phyloP scores from a whole-genome alignment of 1,284 basidiomycete species.

The Volvariella surrecta region DNA sequence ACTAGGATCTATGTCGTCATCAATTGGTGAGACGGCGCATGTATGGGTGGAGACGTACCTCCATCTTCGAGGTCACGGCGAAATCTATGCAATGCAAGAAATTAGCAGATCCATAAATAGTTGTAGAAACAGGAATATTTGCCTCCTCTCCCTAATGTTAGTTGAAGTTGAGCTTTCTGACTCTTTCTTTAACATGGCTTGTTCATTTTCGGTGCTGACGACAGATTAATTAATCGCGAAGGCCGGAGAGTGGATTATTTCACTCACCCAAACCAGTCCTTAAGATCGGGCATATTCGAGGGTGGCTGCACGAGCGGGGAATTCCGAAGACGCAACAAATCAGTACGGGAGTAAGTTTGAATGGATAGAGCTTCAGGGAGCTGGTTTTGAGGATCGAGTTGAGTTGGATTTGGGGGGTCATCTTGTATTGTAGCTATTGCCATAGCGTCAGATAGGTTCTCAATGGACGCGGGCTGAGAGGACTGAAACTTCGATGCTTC shows the following conservation, averaged over 20 bases:
- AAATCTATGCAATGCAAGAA: conserved; percentile 37
- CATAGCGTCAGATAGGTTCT: conserved; percentile 22
- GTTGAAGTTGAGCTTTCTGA: conserved; percentile 42
- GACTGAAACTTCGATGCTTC: not conserved
- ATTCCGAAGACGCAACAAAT: conserved; percentile 58
- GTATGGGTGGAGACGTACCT: conserved; percentile 30
- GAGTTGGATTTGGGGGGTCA: conserved; percentile 16
- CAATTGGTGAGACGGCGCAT: conserved; percentile 10
- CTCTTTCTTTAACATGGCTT: conserved; percentile 56
- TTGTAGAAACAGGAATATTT: conserved; percentile 7
- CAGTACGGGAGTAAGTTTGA: conserved; percentile 55
- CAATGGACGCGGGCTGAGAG: conserved; percentile 2
- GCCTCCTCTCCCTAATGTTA: conserved; percentile 59
- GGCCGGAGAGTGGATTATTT: conserved; percentile 8
- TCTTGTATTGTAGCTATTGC: conserved; percentile 28
- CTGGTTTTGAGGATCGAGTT: conserved; percentile 17
- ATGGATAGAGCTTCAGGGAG: conserved; percentile 26
- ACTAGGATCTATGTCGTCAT: conserved; percentile 28
- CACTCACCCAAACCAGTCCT: conserved; percentile 82
- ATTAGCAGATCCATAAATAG: conserved; percentile 13
- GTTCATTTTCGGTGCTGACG: conserved; percentile 51
- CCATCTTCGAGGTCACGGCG: conserved; percentile 68
- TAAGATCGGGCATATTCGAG: conserved; percentile 68
- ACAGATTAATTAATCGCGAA: conserved; percentile 14
- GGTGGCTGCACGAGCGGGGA: conserved; percentile 75